Base-by-base conservation (phyloP, 768 basidiomycete species). In the Naganishia randhawae region DNA sequence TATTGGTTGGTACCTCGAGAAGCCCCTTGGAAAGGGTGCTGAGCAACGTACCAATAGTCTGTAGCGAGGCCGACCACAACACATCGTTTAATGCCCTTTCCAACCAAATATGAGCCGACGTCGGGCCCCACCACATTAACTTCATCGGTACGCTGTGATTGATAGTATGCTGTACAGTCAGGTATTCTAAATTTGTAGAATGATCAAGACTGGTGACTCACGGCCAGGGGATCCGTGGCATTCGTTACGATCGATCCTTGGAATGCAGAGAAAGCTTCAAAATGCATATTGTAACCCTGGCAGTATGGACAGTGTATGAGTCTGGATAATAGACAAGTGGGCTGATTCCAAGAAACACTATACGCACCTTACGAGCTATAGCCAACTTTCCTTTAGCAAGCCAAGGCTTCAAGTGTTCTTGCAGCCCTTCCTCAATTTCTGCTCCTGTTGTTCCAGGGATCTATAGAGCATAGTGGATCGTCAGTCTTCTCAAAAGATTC, bases 391-490 rank as follows among this genome's bases (percentile, higher is more conserved):
- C 68, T 2, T 45, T 52, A 2, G 32, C 53, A 8, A 69, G 29
- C 73, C 79, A 77, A 17, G 85, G 76, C 42, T 86, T 78, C 11
- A 81, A 78, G 41, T 84, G 83, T 50, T 84, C 78, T 57, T 82
- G 73, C n/a, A 91, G 73, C 29, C 83, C 84, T 2, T 82, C 74
- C 32, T 88, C 85, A 50, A 91, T 83, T 72, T 86, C 84, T 19
- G 85, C 84, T 1, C 91, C 91, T 1, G 73, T 79, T 10, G 81
- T 80, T 0, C 82, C 82, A 63, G 84, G 84, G 27, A 91, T 50
- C 69, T 73, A 68, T 27, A 55, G 27, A 50, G 7, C 17, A 25
- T 68, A 37, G 48, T 54, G 0, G 65, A 57, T 61, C 54, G 66
- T 41, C 16, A 55, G 29, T n/a, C n/a, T n/a, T n/a, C n/a, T n/a